phyloP scores from a whole-genome alignment of 2,329 filamentous ascomycete genomes.

The Aspergillus melleus region DNA sequence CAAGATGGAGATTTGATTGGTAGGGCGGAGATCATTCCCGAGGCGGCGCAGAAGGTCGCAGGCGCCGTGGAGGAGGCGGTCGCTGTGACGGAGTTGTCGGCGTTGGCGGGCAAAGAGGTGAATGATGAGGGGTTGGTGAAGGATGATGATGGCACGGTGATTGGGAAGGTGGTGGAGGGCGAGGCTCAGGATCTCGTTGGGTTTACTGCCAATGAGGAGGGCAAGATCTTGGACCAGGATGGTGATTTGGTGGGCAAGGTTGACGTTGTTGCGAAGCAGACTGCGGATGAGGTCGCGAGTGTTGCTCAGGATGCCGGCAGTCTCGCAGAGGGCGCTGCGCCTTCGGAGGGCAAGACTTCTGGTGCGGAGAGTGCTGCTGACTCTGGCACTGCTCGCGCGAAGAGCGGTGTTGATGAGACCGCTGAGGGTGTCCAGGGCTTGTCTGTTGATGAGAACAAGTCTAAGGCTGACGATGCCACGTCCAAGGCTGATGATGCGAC shows the following conservation, averaged over 20 bases:
- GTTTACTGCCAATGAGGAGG: conserved; percentile 41
- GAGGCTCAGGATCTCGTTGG: conserved; percentile 43
- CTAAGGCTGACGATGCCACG: not conserved
- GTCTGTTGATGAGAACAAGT: not conserved
- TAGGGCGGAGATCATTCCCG: conserved; percentile 32
- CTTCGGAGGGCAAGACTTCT: not conserved
- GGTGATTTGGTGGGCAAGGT: conserved; percentile 16
- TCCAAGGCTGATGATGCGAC: not conserved
- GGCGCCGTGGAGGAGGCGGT: conserved; percentile 30
- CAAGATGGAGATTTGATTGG: conserved; percentile 39
- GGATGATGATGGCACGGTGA: conserved; percentile 42
- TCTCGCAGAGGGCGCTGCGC: not conserved
- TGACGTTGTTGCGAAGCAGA: not conserved
- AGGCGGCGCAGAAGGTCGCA: conserved; percentile 24
- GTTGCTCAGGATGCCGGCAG: conserved; percentile 40
- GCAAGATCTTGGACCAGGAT: conserved; percentile 35
- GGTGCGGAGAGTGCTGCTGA: not conserved
- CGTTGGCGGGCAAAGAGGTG: conserved; percentile 54
- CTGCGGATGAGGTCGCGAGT: conserved; percentile 39
- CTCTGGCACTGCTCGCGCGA: not conserved
- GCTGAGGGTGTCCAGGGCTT: not conserved
- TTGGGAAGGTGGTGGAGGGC: conserved; percentile 44
- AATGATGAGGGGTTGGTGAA: conserved; percentile 32
- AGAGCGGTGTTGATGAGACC: not conserved
- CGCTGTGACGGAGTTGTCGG: conserved; percentile 40